Percentiles rank a stretch among this genome's conserved stretches.
Evolutionary conservation across 177 flowering plant species (phyloP).

Genomic region (Tripterygium wilfordii): DNA sequence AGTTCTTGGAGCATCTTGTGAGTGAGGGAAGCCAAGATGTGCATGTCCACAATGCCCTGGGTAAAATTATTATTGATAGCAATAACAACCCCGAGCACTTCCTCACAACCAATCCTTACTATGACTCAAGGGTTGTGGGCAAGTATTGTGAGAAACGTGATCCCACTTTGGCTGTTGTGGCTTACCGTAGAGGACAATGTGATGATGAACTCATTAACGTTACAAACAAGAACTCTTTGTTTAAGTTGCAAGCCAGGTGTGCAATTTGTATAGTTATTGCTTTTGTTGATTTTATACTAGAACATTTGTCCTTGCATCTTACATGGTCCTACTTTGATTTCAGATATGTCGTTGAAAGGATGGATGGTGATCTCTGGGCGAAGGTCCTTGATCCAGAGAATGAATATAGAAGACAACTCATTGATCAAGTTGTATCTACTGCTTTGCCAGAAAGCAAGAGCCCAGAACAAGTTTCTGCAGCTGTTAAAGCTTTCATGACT

Average conservation of each 20-base stretch:
- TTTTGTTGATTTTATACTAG: not conserved
- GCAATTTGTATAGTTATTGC: conserved; percentile 8
- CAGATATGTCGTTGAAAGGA: conserved; percentile 99
- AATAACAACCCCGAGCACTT: conserved; percentile 98
- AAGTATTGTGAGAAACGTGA: conserved; percentile 99
- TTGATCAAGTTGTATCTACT: conserved; percentile 99
- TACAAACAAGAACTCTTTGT: conserved; percentile 91
- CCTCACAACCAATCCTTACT: conserved; percentile 97
- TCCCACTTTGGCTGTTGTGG: conserved; percentile 98
- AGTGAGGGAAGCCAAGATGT: conserved; percentile 99
- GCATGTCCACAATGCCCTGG: conserved; percentile 99
- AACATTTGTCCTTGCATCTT: conserved; percentile 12
- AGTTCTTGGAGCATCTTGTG: conserved; percentile 98
- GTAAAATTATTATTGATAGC: conserved; percentile 98
- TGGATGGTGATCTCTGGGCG: conserved; percentile 97
- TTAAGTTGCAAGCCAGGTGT: conserved; percentile 95
- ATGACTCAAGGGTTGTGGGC: conserved; percentile 98
- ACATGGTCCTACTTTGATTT: conserved; percentile 7
- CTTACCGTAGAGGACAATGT: conserved; percentile 97
- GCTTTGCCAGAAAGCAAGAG: conserved; percentile 99
- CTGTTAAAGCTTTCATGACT: conserved; percentile 98
- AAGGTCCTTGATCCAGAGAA: conserved; percentile 91
- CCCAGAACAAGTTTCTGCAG: conserved; percentile 98
- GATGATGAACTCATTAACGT: conserved; percentile 97
- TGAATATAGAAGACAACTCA: conserved; percentile 84